Conservation (phyloP, 305 asterid genomes). For the Solanum aculeatissimum region DNA sequence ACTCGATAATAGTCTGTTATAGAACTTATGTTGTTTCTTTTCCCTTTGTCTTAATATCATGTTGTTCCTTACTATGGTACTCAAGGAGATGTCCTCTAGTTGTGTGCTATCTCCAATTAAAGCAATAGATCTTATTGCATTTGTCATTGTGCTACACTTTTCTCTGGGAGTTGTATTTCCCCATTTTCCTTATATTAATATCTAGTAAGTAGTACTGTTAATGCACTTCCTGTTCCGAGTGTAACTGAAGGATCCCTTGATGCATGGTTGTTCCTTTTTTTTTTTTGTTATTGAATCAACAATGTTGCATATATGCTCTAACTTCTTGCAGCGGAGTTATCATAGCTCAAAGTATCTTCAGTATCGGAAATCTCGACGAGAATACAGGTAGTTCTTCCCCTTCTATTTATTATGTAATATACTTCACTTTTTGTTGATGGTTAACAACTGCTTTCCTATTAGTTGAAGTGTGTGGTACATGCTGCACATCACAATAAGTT, state of each 20-base stretch:
- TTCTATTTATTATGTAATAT: background rate
- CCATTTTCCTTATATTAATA: background rate
- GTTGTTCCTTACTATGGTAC: background rate
- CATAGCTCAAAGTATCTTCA: conserved; percentile 76
- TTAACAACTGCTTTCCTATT: background rate
- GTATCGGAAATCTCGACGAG: conserved; percentile 30
- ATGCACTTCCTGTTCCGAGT: background rate
- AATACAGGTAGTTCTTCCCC: conserved; percentile 39
- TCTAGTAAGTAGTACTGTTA: background rate
- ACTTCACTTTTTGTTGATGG: background rate
- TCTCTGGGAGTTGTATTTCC: background rate
- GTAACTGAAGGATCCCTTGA: background rate
- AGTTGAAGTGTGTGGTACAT: background rate
- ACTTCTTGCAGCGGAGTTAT: conserved; percentile 77
- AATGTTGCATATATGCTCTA: background rate
- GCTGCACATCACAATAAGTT: background rate
- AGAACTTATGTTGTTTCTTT: background rate
- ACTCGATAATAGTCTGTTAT: background rate
- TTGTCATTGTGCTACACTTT: background rate
- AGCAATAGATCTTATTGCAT: background rate
- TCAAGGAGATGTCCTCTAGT: background rate
- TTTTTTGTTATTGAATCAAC: background rate
- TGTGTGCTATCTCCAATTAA: background rate
- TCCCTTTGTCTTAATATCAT: background rate
- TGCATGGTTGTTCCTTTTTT: background rate